Conservation (phyloP, 345 rosid genomes). For the Psidium friedrichsthalianum region DNA sequence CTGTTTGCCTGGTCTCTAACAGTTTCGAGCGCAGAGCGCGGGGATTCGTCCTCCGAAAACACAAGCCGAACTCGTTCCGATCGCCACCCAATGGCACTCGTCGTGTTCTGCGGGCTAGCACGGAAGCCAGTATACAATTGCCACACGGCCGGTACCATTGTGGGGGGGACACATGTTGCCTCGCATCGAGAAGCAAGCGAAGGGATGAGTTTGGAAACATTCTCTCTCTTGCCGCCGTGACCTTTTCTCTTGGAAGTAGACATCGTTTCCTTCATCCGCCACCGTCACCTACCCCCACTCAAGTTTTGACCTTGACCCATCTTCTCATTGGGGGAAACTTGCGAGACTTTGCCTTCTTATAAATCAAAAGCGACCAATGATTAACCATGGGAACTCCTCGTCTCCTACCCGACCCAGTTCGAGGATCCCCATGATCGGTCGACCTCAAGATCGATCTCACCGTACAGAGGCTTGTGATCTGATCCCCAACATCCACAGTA, state of each 20-base stretch:
- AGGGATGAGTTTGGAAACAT: background rate
- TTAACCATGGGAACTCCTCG: background rate
- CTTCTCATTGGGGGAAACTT: background rate
- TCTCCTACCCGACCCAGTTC: background rate
- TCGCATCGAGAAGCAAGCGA: background rate
- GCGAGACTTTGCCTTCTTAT: background rate
- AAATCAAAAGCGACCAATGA: background rate
- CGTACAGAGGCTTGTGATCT: background rate
- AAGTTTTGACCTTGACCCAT: background rate
- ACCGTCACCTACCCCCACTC: background rate
- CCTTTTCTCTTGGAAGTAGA: background rate
- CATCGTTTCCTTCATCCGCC: background rate
- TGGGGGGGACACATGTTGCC: background rate
- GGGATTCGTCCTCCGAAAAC: background rate
- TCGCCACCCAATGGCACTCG: background rate
- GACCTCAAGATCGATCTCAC: background rate
- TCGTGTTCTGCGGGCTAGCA: background rate
- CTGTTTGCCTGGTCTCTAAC: background rate
- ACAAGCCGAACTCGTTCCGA: background rate
- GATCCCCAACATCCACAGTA: background rate
- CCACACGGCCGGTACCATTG: background rate
- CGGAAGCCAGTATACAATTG: background rate
- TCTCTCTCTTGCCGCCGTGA: background rate
- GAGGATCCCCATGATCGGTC: background rate
- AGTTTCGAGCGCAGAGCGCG: background rate